Evolutionary conservation across 2,329 filamentous ascomycete species (phyloP).

Genomic region (Alternaria panax): DNA sequence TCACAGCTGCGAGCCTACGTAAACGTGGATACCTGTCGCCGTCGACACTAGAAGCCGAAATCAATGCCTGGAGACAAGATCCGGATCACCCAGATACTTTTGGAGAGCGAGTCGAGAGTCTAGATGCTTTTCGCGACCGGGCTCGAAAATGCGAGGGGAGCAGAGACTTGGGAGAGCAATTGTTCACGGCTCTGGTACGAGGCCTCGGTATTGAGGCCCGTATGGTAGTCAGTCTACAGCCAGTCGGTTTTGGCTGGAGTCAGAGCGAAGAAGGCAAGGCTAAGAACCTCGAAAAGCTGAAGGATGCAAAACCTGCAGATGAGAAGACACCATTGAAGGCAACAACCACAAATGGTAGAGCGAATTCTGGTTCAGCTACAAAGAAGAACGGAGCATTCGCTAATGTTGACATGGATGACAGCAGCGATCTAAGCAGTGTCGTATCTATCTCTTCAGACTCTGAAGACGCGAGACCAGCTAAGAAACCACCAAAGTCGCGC

Average conservation of each 20-base stretch:
- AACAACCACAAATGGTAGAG: slow-evolving; percentile 9
- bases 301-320: slow-evolving; percentile 9
- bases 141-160: slow-evolving; percentile 80
- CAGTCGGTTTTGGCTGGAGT: slow-evolving; percentile 88
- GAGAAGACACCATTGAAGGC: neutral
- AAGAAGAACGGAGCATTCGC: slow-evolving; percentile 8
- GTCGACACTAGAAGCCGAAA: slow-evolving; percentile 75
- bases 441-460: slow-evolving; percentile 57
- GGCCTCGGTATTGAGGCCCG: slow-evolving; percentile 82
- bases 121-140: slow-evolving; percentile 72
- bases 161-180: slow-evolving; percentile 83
- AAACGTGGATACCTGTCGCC: slow-evolving; percentile 88
- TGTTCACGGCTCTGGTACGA: slow-evolving; percentile 86
- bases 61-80: slow-evolving; percentile 72
- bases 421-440: slow-evolving; percentile 51
- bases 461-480: slow-evolving; percentile 60
- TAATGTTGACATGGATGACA: slow-evolving; percentile 51
- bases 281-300: slow-evolving; percentile 45
- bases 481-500: slow-evolving; percentile 53
- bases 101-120: slow-evolving; percentile 75
- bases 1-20: slow-evolving; percentile 80
- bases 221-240: slow-evolving; percentile 84
- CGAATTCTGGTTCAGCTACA: slow-evolving; percentile 9
- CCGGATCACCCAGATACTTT: slow-evolving; percentile 69
- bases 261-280: slow-evolving; percentile 79